Evolutionary conservation across 2,329 filamentous ascomycete genomes (phyloP).

Genomic region (Nemania sp.): DNA sequence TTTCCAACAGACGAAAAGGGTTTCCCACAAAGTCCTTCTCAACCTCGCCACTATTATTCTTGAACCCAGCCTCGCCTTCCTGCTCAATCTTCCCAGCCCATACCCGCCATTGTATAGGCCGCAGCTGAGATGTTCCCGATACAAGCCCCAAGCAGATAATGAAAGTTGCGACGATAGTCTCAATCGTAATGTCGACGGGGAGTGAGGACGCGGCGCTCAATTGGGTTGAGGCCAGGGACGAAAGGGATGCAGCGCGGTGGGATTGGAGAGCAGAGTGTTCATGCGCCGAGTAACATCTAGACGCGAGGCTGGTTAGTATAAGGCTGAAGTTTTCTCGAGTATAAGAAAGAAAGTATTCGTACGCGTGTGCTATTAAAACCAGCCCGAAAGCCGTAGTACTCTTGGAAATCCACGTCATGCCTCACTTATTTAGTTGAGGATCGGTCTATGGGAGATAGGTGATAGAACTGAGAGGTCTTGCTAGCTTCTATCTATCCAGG

Average conservation of each 20-base stretch:
- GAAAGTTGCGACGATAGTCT: constrained; percentile 83
- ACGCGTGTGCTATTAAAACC: constrained; percentile 88
- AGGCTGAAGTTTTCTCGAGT: constrained; percentile 10
- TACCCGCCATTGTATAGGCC: constrained; percentile 84
- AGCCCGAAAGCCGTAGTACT: constrained; percentile 79
- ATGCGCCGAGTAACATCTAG: constrained; percentile 94
- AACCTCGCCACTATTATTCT: constrained; percentile 70
- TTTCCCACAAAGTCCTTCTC: constrained; percentile 80
- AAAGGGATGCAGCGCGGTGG: constrained; percentile 61
- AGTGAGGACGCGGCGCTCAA: constrained; percentile 63
- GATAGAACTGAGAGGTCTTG: not conserved
- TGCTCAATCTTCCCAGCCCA: constrained; percentile 89
- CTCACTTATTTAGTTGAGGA: constrained; percentile 25
- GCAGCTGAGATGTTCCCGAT: constrained; percentile 78
- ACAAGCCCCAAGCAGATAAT: constrained; percentile 88
- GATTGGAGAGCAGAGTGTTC: constrained; percentile 85
- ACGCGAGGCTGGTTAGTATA: constrained; percentile 31
- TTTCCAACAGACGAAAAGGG: constrained; percentile 83
- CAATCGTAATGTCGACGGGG: constrained; percentile 87
- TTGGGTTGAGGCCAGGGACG: constrained; percentile 59
- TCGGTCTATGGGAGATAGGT: not conserved
- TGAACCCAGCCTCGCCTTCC: constrained; percentile 72
- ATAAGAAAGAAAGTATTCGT: constrained; percentile 55
- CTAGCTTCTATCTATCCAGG: not conserved
- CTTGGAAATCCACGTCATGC: constrained; percentile 79